Conservation (phyloP, 495 filamentous ascomycete genomes). For the Hyaloscypha variabilis region DNA sequence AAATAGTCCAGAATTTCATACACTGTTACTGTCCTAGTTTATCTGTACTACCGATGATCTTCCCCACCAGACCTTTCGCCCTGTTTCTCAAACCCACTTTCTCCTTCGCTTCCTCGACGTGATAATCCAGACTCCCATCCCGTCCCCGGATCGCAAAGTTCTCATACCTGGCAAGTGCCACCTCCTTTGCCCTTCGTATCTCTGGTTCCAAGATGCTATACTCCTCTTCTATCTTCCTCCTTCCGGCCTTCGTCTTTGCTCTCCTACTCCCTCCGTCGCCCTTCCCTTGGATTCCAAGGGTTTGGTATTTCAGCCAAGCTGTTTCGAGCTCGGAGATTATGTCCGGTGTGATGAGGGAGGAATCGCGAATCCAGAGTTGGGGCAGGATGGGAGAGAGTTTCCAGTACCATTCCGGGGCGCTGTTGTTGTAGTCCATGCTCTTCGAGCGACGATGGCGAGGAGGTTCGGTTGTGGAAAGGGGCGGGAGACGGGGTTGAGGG, state of each 20-base stretch:
- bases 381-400: conserved; percentile 9
- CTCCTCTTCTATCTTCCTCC: conserved; percentile 12
- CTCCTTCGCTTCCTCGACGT: conserved; percentile 3
- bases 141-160: conserved; percentile 12
- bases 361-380: conserved; percentile 20
- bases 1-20: background rate
- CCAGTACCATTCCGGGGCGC: conserved; percentile 8
- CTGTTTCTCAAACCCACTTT: background rate
- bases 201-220: conserved; percentile 2
- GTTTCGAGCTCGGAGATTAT: conserved; percentile 12
- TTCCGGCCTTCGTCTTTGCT: background rate
- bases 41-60: background rate
- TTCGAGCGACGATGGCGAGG: conserved; percentile 8
- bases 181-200: conserved; percentile 19
- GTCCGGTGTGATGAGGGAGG: background rate
- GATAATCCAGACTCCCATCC: conserved; percentile 23
- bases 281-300: conserved; percentile 8
- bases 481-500: conserved; percentile 2
- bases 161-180: conserved; percentile 16
- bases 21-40: background rate
- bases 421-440: conserved; percentile 6
- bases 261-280: background rate
- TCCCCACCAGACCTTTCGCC: background rate
- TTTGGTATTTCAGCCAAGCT: conserved; percentile 12
- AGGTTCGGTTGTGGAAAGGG: conserved; percentile 4